phyloP scores from a whole-genome alignment of 441 rosid genomes.

The Codiaeum variegatum region DNA sequence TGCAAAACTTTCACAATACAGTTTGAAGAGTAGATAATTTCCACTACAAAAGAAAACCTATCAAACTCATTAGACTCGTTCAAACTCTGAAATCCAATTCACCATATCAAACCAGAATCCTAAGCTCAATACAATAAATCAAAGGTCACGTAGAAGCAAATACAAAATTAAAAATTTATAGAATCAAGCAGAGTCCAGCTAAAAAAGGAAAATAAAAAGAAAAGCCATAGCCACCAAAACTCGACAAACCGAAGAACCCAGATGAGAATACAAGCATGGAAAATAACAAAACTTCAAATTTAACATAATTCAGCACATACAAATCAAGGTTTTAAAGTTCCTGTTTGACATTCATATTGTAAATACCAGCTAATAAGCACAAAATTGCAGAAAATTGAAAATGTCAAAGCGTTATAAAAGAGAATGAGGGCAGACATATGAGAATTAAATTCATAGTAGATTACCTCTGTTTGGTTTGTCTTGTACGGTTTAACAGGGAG shows the following conservation, averaged over 20 bases:
- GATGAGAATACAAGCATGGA: neutral
- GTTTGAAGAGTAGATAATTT: neutral
- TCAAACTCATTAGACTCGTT: neutral
- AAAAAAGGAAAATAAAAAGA: neutral
- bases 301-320: neutral
- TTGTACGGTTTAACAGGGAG: neutral
- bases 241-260: slow-evolving; percentile 9
- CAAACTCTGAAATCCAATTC: neutral
- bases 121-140: neutral
- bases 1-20: neutral
- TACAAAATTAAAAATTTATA: neutral
- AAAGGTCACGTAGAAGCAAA: neutral
- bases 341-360: neutral
- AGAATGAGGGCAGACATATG: too few relatives aligned
- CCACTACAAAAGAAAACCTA: neutral
- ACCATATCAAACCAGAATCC: slow-evolving; percentile 1
- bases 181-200: neutral
- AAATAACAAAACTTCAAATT: neutral
- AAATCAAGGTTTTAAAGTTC: neutral
- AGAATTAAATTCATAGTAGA: neutral
- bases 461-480: neutral
- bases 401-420: neutral
- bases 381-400: neutral
- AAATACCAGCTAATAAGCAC: neutral
- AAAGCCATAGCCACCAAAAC: neutral